Conservation (phyloP, 2,329 filamentous ascomycete species). For the Colletotrichum gloeosporioides region DNA sequence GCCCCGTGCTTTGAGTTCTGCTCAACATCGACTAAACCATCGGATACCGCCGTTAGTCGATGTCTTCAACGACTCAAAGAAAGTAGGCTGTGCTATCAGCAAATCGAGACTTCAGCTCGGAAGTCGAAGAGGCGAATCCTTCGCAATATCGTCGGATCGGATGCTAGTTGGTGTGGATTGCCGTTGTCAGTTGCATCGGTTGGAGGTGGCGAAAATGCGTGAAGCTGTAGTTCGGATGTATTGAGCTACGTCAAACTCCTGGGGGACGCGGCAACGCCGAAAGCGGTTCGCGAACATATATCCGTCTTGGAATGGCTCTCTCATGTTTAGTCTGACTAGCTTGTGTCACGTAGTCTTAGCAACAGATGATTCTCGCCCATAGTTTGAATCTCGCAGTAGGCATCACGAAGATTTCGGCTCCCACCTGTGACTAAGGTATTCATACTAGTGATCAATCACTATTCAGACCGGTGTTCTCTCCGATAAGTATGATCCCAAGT, state of each 20-base stretch:
- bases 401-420: neutral
- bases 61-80: neutral
- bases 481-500: accelerated
- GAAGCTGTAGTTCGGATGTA: neutral
- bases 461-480: neutral
- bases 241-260: neutral
- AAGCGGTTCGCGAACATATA: accelerated
- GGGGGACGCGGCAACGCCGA: neutral
- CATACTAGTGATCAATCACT: neutral
- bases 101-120: neutral
- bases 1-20: neutral
- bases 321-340: accelerated
- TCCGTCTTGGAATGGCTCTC: neutral
- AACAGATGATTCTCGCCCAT: neutral
- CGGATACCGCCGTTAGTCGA: neutral
- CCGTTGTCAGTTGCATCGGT: neutral
- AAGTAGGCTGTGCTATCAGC: neutral
- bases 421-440: neutral
- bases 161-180: neutral
- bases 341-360: neutral
- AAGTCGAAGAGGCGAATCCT: neutral
- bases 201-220: neutral
- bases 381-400: neutral
- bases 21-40: neutral
- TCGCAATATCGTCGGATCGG: neutral